Base-by-base conservation (phyloP, 352 stramenopile genomes). In the Lagenidium giganteum region DNA sequence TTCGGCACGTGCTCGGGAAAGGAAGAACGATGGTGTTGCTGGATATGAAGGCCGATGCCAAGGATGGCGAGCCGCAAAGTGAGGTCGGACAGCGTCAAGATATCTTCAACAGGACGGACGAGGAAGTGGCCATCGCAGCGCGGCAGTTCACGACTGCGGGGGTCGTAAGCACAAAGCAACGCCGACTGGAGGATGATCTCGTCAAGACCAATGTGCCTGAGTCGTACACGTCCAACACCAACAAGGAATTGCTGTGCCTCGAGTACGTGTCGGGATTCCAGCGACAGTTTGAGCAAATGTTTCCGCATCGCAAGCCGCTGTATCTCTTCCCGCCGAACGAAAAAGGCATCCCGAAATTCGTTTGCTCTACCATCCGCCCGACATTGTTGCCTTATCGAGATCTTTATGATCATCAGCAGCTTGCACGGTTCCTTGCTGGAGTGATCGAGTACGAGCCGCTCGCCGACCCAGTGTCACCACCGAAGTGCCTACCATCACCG, bases 391-490 rank as follows among this genome's bases (percentile, higher is more conserved):
- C 91, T 3, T 95, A 83, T 43, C 70, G 76, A 8, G 85, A 97
- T 42, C 53, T 98, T 4, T 98, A 98, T 59, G 84, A 98, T 39
- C 62, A 96, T 8, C 64, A 87, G 12, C 54, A 76, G 8, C 73
- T 93, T 40, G 70, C 85, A 13, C 62, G 79, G 6, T 98, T 98
- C 55, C 55, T 98, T n/a, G 76, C 94, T 1, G 71, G 87, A 9
- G 87, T 83, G 30, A 67, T 98, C 28, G 67, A 96, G 52, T 98
- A 98, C 61, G 95, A 98, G 50, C 92, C 93, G 7, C 73, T 98
- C 4, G 85, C 86, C 3, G 75, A 95, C 33, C 81, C 88, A 14
- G 52, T 64, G n/a, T 63, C 52, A 2, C 77, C 83, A 18, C 89
- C 88, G 0, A 54, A 60, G 31, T 94, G 68, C 50, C 54, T 97